Base-by-base conservation (phyloP, 208 protist genomes). In the Acanthamoeba culbertsoni region DNA sequence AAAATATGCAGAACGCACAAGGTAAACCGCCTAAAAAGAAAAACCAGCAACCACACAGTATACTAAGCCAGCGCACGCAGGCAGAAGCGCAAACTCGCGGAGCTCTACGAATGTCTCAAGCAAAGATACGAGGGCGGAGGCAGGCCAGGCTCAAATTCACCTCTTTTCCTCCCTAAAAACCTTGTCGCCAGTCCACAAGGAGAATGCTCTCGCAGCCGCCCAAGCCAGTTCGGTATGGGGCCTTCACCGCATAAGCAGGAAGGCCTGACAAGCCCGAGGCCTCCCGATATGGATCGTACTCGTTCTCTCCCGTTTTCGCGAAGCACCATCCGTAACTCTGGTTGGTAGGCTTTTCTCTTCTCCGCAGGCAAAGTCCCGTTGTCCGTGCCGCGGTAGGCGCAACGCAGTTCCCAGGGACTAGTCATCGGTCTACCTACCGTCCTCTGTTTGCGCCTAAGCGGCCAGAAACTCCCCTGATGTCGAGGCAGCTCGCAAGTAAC, bases 101-200 rank as follows among this genome's bases (percentile, higher is more conserved):
- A 91, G n/a, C 57, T 91, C 16, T 91, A 91, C 84, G 84, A 91
- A 40, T 62, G 37, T 35, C 84, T 91, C 23, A 91, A 91, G 84
- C 84, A 68, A 10, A 43, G 84, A 7, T 68, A 71, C 33, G 84
- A 91, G n/a, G 84, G 51, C n/a, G 55, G 51, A 68, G 63, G 16
- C 31, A 28, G 51, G 37, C 2, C 28, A 35, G 23, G 48, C 53
- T 48, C 84, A 12, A 71, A 28, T 45, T 91, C 84, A 26, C 84
- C 84, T 2, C 84, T 91, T 71, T 91, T 68, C 33, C 31, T 48
- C 20, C 26, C 55, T 5, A 86, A 57, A 42, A 86, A 86, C 20
- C 28, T 57, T 14, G 42, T 33, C 10, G 18, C 55, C 20, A 86
- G 48, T 37, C 37, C 55, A 20, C 73, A 55, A 14, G 43, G 43